A percentile compares a stretch with the other conserved stretches of the same genome.
These are phyloP conservation scores for Fraxinus pennsylvanica DNA, from an alignment of 257 asterid genomes.

Conservation along the genomic window DNA sequence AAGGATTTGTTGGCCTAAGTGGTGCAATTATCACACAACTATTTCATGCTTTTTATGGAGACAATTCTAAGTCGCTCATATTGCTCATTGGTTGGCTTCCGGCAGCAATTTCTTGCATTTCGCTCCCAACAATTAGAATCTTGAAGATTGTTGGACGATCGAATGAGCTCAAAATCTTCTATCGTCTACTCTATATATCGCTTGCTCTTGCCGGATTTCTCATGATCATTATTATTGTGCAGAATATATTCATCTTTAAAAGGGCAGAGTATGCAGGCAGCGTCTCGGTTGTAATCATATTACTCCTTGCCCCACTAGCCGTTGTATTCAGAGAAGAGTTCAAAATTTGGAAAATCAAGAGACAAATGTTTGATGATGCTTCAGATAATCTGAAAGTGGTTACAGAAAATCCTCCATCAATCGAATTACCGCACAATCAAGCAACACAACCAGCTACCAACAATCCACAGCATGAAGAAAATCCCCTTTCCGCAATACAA, in stretches of 20 bases:
- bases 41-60: conserved; percentile 27
- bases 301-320: conserved; percentile 42
- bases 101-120: conserved; percentile 23
- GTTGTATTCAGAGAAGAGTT: conserved; percentile 44
- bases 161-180: conserved; percentile 38
- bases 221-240: conserved; percentile 37
- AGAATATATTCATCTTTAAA: conserved; percentile 31
- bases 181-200: conserved; percentile 42
- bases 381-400: background rate
- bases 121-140: conserved; percentile 27
- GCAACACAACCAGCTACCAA: background rate
- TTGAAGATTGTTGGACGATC: conserved; percentile 27
- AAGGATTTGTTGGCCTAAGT: conserved; percentile 36
- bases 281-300: conserved; percentile 31
- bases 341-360: conserved; percentile 13
- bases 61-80: conserved; percentile 25
- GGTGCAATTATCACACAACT: conserved; percentile 39
- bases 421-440: background rate
- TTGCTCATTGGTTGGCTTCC: conserved; percentile 39
- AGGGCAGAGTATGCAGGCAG: conserved; percentile 26
- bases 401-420: conserved; percentile 1
- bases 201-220: conserved; percentile 49
- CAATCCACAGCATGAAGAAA: background rate
- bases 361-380: background rate
- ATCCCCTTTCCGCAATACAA: conserved; percentile 6